These are phyloP conservation scores for Cystofilobasidium bisporidii DNA, from an alignment of 768 basidiomycete species.

Conservation along the genomic window DNA sequence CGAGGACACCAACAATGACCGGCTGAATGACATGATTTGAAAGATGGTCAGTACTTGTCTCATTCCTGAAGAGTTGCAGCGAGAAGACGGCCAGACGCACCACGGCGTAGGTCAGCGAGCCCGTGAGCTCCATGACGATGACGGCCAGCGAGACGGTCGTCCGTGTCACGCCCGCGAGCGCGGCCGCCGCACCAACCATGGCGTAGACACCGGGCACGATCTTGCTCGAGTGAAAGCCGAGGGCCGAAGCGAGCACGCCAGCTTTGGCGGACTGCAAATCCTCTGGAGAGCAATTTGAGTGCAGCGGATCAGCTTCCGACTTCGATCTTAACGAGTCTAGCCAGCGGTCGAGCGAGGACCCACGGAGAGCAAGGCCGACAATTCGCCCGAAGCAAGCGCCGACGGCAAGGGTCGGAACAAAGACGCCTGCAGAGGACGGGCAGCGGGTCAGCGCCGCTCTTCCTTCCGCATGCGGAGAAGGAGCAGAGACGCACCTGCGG, in stretches of 20 bases:
- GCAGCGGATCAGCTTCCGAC: background rate
- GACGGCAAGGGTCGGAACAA: slow-evolving; percentile 86
- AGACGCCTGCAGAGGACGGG: slow-evolving; percentile 97
- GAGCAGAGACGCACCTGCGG: slow-evolving; percentile 31
- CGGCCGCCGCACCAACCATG: slow-evolving; percentile 70
- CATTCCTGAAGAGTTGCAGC: too few species aligned
- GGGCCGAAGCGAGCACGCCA: slow-evolving; percentile 51
- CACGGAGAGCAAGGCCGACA: slow-evolving; percentile 58
- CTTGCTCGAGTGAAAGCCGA: slow-evolving; percentile 52
- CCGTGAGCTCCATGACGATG: slow-evolving; percentile 91
- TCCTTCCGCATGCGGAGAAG: too few species aligned
- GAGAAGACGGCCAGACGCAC: slow-evolving; percentile 38
- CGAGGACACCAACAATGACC: slow-evolving; percentile 49
- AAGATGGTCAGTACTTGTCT: background rate
- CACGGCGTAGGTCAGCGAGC: slow-evolving; percentile 77
- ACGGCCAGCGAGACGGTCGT: slow-evolving; percentile 81
- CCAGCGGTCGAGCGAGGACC: background rate
- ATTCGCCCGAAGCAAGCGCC: slow-evolving; percentile 89
- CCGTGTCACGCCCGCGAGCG: slow-evolving; percentile 90
- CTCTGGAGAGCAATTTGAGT: slow-evolving; percentile 34
- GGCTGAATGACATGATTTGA: slow-evolving; percentile 13
- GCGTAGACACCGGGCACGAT: slow-evolving; percentile 61
- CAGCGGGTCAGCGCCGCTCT: too few species aligned
- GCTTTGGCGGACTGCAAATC: slow-evolving; percentile 8
- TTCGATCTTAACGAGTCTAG: too few species aligned